phyloP scores from a whole-genome alignment of 345 rosid genomes.

The Euphorbia lathyris region DNA sequence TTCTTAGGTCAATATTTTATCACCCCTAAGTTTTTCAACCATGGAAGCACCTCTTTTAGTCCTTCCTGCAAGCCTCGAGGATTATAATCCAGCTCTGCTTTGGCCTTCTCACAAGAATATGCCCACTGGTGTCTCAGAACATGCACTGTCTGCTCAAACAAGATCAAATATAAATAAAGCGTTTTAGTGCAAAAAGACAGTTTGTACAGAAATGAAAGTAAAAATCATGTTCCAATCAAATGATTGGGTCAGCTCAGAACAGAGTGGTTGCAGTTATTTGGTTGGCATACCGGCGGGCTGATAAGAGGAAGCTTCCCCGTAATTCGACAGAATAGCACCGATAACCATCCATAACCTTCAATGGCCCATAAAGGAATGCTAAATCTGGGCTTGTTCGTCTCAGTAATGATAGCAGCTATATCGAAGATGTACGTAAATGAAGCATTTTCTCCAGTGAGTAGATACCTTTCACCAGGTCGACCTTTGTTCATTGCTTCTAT shows the following conservation, averaged over 20 bases:
- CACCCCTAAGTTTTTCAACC: constrained; percentile 67
- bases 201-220: background rate
- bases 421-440: constrained; percentile 68
- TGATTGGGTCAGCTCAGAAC: background rate
- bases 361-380: constrained; percentile 61
- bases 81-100: constrained; percentile 63
- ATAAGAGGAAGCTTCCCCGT: constrained; percentile 84
- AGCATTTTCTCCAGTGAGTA: constrained; percentile 86
- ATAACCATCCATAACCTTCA: constrained; percentile 65
- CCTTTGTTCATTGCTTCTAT: constrained; percentile 73
- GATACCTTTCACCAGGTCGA: constrained; percentile 65
- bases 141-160: constrained; percentile 53
- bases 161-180: background rate
- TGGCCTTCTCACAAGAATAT: constrained; percentile 83
- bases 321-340: constrained; percentile 53
- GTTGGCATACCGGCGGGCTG: constrained; percentile 72
- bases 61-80: constrained; percentile 84
- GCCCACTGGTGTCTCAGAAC: constrained; percentile 86
- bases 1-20: constrained; percentile 47
- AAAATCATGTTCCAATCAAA: background rate
- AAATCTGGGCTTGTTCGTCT: constrained; percentile 57
- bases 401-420: constrained; percentile 66
- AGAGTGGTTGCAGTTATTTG: background rate
- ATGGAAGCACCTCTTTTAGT: constrained; percentile 66
- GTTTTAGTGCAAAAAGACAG: background rate